Percentiles rank a stretch among this genome's conserved stretches.
Conservation (phyloP, 164 flowering plant species). For the Sedum album region DNA sequence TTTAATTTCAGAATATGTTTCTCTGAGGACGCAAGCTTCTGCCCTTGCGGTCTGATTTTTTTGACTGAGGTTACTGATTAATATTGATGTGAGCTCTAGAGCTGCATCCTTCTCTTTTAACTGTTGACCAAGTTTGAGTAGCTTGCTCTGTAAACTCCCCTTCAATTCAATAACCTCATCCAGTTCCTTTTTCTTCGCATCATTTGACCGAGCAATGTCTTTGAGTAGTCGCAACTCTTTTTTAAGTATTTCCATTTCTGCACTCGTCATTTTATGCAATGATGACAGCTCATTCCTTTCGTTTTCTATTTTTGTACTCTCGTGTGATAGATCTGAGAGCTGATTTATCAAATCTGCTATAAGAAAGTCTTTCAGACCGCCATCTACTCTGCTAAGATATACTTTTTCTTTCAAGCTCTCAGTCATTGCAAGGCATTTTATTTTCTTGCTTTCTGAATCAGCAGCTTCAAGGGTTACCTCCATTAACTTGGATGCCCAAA, state of each 20-base stretch:
- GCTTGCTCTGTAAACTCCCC: slow-evolving; percentile 19
- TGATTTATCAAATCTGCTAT: slow-evolving; percentile 30
- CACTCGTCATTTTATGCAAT: slow-evolving; percentile 21
- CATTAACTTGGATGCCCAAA: slow-evolving; percentile 42
- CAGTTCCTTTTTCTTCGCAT: slow-evolving; percentile 29
- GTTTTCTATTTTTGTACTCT: slow-evolving; percentile 19
- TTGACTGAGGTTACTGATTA: slow-evolving; percentile 22
- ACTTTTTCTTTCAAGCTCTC: slow-evolving; percentile 39
- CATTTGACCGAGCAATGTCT: slow-evolving; percentile 24
- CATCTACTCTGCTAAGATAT: slow-evolving; percentile 33
- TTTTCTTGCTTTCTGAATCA: slow-evolving; percentile 22
- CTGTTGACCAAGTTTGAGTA: slow-evolving; percentile 25
- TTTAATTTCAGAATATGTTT: slow-evolving; percentile 22
- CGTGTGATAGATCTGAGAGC: slow-evolving; percentile 22
- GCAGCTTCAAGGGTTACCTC: slow-evolving; percentile 28
- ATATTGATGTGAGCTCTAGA: slow-evolving; percentile 23
- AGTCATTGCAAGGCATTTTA: slow-evolving; percentile 17
- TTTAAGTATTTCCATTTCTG: slow-evolving; percentile 21
- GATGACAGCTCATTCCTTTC: slow-evolving; percentile 21
- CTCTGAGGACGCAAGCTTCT: slow-evolving; percentile 21
- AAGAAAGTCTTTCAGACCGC: slow-evolving; percentile 28
- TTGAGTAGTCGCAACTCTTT: slow-evolving; percentile 26
- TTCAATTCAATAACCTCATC: slow-evolving; percentile 23
- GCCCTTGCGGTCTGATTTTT: slow-evolving; percentile 27
- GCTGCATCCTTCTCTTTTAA: slow-evolving; percentile 29